These are phyloP conservation scores for Calophaca sinica DNA, from an alignment of 306 rosid genomes.

Conservation along the genomic window DNA sequence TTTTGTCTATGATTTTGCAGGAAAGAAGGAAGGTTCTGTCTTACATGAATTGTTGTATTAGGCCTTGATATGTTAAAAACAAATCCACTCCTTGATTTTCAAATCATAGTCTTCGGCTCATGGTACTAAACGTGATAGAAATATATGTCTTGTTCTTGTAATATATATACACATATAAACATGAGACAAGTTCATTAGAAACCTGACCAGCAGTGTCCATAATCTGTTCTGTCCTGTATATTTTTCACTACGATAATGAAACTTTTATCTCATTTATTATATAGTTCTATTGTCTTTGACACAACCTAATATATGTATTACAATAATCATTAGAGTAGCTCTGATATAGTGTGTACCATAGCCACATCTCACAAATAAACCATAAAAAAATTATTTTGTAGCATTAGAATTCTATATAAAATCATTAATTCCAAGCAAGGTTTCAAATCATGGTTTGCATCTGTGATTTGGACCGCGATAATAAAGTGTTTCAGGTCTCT, in stretches of 20 bases:
- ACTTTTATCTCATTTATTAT: neutral
- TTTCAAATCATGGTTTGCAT: no score
- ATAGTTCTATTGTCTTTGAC: no score
- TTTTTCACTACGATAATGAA: neutral
- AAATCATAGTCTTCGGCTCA: conserved; percentile 35
- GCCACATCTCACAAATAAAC: no score
- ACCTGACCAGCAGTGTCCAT: conserved; percentile 24
- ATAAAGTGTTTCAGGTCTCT: no score
- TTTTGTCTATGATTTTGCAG: conserved; percentile 57
- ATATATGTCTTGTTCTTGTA: conserved; percentile 40
- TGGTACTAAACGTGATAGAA: neutral
- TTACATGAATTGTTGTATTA: conserved; percentile 68
- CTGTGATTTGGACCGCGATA: no score
- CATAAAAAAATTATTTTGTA: no score
- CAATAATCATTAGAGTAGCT: no score
- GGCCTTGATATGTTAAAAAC: conserved; percentile 53
- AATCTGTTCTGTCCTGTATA: neutral
- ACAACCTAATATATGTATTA: no score
- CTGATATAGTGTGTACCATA: no score
- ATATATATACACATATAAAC: conserved; percentile 20
- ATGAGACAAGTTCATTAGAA: conserved; percentile 31
- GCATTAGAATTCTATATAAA: no score
- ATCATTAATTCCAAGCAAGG: no score
- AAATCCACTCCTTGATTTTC: conserved; percentile 35
- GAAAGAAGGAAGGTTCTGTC: conserved; percentile 57